These are phyloP conservation scores for Rhizopus microsporus DNA, from an alignment of 371 early-diverging fungal species.

Conservation along the genomic window DNA sequence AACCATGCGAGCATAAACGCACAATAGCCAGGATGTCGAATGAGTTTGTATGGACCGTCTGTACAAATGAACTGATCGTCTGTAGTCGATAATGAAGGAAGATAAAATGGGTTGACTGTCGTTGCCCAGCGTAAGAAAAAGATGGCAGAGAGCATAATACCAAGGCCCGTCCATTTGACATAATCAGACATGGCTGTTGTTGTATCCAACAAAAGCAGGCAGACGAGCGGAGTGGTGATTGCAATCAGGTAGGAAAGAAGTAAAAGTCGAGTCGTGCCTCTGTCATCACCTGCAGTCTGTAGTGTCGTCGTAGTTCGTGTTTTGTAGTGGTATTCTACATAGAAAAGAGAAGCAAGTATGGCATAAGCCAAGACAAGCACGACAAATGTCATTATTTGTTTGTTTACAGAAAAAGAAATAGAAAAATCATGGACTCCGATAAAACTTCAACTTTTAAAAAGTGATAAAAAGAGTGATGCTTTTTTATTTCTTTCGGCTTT, in stretches of 20 bases:
- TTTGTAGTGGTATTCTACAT: conserved; percentile 33
- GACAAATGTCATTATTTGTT: not conserved
- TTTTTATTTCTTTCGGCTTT: not conserved
- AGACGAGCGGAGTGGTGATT: conserved; percentile 18
- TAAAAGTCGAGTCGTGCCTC: conserved; percentile 29
- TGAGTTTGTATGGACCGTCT: conserved; percentile 38
- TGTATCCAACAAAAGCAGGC: conserved; percentile 11
- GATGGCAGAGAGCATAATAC: conserved; percentile 28
- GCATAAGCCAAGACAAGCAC: conserved; percentile 15
- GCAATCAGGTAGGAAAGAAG: conserved; percentile 17
- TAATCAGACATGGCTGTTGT: conserved; percentile 9
- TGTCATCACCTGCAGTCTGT: conserved; percentile 37
- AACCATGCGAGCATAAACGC: conserved; percentile 42
- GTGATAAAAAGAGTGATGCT: not conserved
- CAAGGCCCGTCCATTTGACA: conserved; percentile 30
- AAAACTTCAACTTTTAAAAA: not conserved
- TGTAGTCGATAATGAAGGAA: conserved; percentile 38
- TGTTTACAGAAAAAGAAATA: not conserved
- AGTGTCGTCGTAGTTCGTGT: conserved; percentile 20
- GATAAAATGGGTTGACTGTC: conserved; percentile 38
- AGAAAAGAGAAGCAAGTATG: conserved; percentile 21
- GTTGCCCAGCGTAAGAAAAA: conserved; percentile 35
- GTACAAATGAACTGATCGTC: conserved; percentile 49
- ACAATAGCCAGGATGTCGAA: conserved; percentile 46
- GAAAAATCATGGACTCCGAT: too few species aligned